Conservation (phyloP, 352 stramenopile genomes). For the Thalassiosira oceanica region DNA sequence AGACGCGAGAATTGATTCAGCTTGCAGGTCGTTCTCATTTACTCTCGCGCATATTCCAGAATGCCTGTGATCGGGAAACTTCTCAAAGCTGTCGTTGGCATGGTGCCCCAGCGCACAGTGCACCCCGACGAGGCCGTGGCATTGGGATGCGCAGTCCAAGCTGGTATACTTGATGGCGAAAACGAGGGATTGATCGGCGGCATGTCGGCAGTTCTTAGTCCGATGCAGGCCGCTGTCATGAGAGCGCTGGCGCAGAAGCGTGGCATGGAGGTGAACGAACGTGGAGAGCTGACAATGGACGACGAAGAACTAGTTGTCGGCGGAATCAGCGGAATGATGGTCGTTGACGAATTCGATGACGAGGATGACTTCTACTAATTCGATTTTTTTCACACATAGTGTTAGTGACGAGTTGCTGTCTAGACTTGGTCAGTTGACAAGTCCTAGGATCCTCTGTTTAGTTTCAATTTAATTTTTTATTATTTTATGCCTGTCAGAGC, state of each 20-base stretch:
- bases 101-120: slow-evolving; percentile 92
- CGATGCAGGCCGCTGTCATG: slow-evolving; percentile 97
- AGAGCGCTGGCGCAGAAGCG: slow-evolving; percentile 98
- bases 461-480: too few species aligned
- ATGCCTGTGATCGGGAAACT: slow-evolving; percentile 97
- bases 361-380: slow-evolving; percentile 36
- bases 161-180: slow-evolving; percentile 93
- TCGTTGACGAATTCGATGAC: slow-evolving; percentile 30
- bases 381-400: too few species aligned
- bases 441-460: too few species aligned
- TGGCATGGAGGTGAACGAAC: slow-evolving; percentile 96
- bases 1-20: too few species aligned
- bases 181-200: slow-evolving; percentile 98
- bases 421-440: too few species aligned
- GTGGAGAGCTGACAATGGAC: slow-evolving; percentile 86
- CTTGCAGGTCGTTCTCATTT: too few species aligned
- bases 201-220: slow-evolving; percentile 97
- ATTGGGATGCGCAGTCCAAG: slow-evolving; percentile 96
- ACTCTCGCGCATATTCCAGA: too few species aligned
- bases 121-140: slow-evolving; percentile 99
- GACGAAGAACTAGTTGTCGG: background rate
- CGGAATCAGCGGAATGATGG: slow-evolving; percentile 2
- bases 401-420: too few species aligned
- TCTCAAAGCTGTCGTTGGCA: slow-evolving; percentile 95
- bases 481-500: too few species aligned